These are phyloP conservation scores for Bodo saltans DNA, from an alignment of 78 protist species.

Conservation along the genomic window DNA sequence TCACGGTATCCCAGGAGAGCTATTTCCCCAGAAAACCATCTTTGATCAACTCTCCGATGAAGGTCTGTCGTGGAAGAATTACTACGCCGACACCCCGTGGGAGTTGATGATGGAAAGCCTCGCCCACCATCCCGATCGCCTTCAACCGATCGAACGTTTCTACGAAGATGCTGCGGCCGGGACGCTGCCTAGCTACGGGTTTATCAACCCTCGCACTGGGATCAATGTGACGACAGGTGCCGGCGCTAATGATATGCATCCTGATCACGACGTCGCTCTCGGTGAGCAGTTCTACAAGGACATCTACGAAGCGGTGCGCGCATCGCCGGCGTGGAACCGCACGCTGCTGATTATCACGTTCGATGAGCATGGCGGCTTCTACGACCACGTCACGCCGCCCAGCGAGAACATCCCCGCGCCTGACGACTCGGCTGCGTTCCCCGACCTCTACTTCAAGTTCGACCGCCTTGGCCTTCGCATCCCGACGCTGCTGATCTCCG, in stretches of 20 bases:
- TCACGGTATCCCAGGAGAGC: neutral
- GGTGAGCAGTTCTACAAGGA: slow-evolving; percentile 14
- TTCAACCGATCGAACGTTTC: neutral
- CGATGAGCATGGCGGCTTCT: slow-evolving; percentile 40
- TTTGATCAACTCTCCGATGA: slow-evolving; percentile 19
- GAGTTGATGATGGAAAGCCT: neutral
- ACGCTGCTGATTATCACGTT: slow-evolving; percentile 23
- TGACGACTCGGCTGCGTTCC: neutral
- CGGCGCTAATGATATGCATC: slow-evolving; percentile 24
- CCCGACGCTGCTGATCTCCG: slow-evolving; percentile 1
- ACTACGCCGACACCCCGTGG: slow-evolving; percentile 23
- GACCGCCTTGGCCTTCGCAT: slow-evolving; percentile 2
- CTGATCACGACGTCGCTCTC: slow-evolving; percentile 25
- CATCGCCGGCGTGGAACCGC: slow-evolving; percentile 2
- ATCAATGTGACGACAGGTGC: neutral
- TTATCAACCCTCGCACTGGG: slow-evolving; percentile 7
- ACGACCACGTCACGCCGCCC: slow-evolving; percentile 32
- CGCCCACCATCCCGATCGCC: slow-evolving; percentile 4
- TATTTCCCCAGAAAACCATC: slow-evolving; percentile 12
- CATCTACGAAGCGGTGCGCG: slow-evolving; percentile 9
- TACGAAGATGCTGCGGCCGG: neutral
- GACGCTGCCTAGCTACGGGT: slow-evolving; percentile 10
- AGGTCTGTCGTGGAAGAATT: slow-evolving; percentile 8
- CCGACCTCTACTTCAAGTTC: neutral
- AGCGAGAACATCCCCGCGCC: slow-evolving; percentile 8